Base-by-base conservation (phyloP, 164 flowering plant species). In the Nelumbo lutea region DNA sequence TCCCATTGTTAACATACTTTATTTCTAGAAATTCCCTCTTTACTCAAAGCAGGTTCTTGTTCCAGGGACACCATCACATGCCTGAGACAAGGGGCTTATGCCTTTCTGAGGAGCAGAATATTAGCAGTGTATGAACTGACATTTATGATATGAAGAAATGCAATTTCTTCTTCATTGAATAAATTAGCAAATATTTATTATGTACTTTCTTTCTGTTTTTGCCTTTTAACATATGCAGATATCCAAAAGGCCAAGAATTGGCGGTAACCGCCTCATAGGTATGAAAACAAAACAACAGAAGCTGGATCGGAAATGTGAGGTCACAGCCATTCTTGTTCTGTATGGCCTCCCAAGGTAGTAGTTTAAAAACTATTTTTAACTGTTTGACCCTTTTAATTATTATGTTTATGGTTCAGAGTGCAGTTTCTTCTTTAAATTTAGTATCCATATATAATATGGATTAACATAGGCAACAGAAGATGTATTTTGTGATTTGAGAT, bases 21-120 rank as follows among this genome's bases (percentile, higher is more conserved):
- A 39, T 5, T 46, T 59, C 8, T 42, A 42, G 62, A 39, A 64
- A 63, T 38, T 43, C 13, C 27, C 50, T 56, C 50, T 56, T 73
- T 43, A 72, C 70, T 72, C 42, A 41, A 66, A 59, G 51, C 38
- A 7, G 9, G 10, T 46, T 72, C 6, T 70, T 74, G 42, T 68
- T 79, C 13, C 86, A 95, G 98, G 96, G 96, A 4, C 74, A 83
- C 75, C 96, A 87, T 80, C 98, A 92, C 83, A 83, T 95, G 98
- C 98, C 98, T 0, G 98, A 95, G 84, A 91, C 98, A 50, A 89
- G 98, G 69, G 97, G 97, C 39, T 83, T 95, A 73, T 95, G 98
- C 68, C 90, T 95, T 64, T 95, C 97, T n/a, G 98, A 91, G 79
- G 96, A 91, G 83, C 97, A 90, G 79, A 95, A 96, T 45, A 94